Percentiles rank a stretch among this genome's conserved stretches.
Conservation (phyloP, 345 rosid species). For the Eucalyptus curtisii region DNA sequence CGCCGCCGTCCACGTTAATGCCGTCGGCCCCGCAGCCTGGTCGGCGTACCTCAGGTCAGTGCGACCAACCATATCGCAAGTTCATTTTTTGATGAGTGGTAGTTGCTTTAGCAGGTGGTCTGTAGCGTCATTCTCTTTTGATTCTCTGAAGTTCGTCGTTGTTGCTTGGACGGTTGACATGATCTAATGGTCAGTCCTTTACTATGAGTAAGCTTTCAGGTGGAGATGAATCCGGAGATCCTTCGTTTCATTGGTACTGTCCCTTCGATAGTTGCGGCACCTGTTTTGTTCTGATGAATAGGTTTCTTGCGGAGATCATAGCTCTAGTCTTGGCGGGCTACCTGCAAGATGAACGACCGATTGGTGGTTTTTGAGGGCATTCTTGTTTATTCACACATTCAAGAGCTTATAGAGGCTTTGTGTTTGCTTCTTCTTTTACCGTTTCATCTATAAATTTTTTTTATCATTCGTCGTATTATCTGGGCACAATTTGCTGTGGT, state of each 20-base stretch:
- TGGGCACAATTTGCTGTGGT: background rate
- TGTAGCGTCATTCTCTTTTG: background rate
- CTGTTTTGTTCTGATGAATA: background rate
- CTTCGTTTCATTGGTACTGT: background rate
- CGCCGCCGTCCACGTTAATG: background rate
- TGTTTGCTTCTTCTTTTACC: background rate
- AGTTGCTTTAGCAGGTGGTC: background rate
- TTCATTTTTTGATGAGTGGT: background rate
- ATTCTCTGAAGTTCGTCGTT: background rate
- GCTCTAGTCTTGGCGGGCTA: background rate
- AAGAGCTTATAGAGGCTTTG: background rate
- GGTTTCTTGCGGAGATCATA: background rate
- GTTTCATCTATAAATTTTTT: background rate
- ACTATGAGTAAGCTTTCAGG: background rate
- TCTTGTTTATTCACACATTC: background rate
- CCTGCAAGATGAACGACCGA: background rate
- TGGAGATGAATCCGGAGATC: background rate
- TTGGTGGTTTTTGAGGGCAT: background rate
- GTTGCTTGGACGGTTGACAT: background rate
- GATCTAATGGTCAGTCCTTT: background rate
- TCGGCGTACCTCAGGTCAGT: background rate
- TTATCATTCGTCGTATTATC: background rate
- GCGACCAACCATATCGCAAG: background rate
- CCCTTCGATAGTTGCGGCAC: background rate
- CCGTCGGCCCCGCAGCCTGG: background rate